These are phyloP conservation scores for Trichoderma oligosporum DNA, from an alignment of 2,329 filamentous ascomycete genomes.

Conservation along the genomic window DNA sequence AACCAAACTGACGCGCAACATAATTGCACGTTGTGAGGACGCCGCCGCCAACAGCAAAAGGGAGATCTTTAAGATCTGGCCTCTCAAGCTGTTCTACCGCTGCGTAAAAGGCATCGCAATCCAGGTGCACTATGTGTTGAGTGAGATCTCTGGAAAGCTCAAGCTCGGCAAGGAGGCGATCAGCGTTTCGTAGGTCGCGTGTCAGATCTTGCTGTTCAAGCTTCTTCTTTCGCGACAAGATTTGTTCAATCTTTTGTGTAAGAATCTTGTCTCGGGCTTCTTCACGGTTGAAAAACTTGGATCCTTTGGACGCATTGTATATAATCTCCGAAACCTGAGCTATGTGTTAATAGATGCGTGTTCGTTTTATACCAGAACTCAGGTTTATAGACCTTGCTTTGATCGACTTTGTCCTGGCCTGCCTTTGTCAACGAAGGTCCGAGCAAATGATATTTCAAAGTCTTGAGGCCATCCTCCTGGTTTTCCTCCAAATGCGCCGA, in stretches of 20 bases:
- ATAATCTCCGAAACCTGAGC: constrained; percentile 88
- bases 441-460: constrained; percentile 83
- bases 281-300: constrained; percentile 93
- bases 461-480: constrained; percentile 42
- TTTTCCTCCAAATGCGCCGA: constrained; percentile 14
- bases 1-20: constrained; percentile 81
- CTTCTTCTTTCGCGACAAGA: constrained; percentile 68
- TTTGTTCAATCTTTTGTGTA: constrained; percentile 79
- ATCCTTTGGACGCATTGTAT: constrained; percentile 93
- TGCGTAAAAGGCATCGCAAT: constrained; percentile 97
- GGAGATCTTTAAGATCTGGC: constrained; percentile 78
- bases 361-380: neutral
- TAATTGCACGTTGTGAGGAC: constrained; percentile 76
- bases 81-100: constrained; percentile 83
- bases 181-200: constrained; percentile 68
- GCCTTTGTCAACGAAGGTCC: constrained; percentile 92
- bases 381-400: constrained; percentile 62
- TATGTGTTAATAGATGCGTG: neutral
- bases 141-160: constrained; percentile 76
- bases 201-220: constrained; percentile 74
- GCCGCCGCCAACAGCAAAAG: constrained; percentile 80
- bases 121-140: constrained; percentile 84
- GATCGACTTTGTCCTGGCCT: constrained; percentile 89
- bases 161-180: constrained; percentile 75
- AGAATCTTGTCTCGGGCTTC: constrained; percentile 75